These are phyloP conservation scores for Acidomyces sp. DNA, from an alignment of 495 filamentous ascomycete genomes.

Conservation along the genomic window DNA sequence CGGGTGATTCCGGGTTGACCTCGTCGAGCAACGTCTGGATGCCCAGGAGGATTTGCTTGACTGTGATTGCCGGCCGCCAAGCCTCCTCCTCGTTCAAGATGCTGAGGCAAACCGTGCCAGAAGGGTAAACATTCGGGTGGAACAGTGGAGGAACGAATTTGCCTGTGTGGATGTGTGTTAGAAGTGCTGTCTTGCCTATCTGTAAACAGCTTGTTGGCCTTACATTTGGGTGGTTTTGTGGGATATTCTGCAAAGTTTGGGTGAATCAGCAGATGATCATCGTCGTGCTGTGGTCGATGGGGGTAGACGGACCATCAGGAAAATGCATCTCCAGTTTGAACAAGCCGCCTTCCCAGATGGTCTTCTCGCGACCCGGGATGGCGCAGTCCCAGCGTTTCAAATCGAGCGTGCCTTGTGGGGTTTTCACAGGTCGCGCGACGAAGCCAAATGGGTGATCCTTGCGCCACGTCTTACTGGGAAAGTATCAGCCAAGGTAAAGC, in stretches of 20 bases:
- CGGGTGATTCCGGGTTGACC: conserved; percentile 92
- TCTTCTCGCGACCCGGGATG: conserved; percentile 88
- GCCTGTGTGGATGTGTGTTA: conserved; percentile 39
- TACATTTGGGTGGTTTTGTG: conserved; percentile 97
- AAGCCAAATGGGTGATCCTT: conserved; percentile 96
- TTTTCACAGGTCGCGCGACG: conserved; percentile 77
- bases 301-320: conserved; percentile 65
- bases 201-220: background rate
- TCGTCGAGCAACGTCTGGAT: conserved; percentile 93
- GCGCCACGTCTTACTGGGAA: conserved; percentile 80
- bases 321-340: conserved; percentile 91
- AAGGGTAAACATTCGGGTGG: conserved; percentile 98
- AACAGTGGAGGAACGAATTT: conserved; percentile 95
- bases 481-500: conserved; percentile 8
- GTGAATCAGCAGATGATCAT: background rate
- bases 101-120: conserved; percentile 91
- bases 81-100: conserved; percentile 98
- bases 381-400: conserved; percentile 94
- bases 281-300: conserved; percentile 9
- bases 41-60: conserved; percentile 90
- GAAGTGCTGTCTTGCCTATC: background rate
- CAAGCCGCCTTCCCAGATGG: conserved; percentile 88
- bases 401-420: conserved; percentile 66
- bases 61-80: conserved; percentile 96
- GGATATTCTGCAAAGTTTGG: conserved; percentile 64